Evolutionary conservation across 768 basidiomycete species (phyloP), one percentile per base, ranked within the genome.

Genomic region (Boletus huronensis): DNA sequence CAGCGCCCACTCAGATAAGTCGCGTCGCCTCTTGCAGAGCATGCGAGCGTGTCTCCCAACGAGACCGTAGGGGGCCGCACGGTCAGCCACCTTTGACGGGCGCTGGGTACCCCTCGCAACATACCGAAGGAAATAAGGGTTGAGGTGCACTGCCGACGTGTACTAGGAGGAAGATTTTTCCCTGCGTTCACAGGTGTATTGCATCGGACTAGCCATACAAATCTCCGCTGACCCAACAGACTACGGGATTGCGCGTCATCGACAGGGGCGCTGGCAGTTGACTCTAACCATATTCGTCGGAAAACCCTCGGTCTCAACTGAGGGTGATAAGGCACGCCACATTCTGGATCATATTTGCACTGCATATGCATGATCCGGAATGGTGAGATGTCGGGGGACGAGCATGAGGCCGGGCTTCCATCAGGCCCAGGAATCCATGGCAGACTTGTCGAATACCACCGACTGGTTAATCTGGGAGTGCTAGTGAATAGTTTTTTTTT

Each of bases 281-380:
- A 4, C 45, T 54, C 48, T 67, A 50, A 31, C 53, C 53, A 36
- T 47, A 43, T 53, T 35, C 47, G 47, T 57, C 45, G 46, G 34
- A 41, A 39, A 49, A 28, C 45, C 44, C 36, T 42, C 31, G 28
- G 59, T 59, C 38, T 44, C 39, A 40, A 50, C 59, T 44, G 42
- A 63, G 32, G 42, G 49, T 51, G 44, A 48, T 48, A 31, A 43
- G 34, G 42, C 44, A 35, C 43, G 21, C 29, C 43, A 35, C 32
- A 34, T n/a, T 40, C 21, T 50, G 42, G 39, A 23, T 35, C 36
- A 47, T 14, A n/a, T 25, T 41, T 35, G 58, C 54, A 52, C 48
- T 25, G 53, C 55, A 50, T 23, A 13, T 28, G 16, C 16, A 47
- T 60, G 55, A 57, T 58, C 60, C 54, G 60, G 38, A 44, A 34